These are phyloP conservation scores for Globisporangium irregulare DNA, from an alignment of 352 stramenopile species.

Conservation along the genomic window DNA sequence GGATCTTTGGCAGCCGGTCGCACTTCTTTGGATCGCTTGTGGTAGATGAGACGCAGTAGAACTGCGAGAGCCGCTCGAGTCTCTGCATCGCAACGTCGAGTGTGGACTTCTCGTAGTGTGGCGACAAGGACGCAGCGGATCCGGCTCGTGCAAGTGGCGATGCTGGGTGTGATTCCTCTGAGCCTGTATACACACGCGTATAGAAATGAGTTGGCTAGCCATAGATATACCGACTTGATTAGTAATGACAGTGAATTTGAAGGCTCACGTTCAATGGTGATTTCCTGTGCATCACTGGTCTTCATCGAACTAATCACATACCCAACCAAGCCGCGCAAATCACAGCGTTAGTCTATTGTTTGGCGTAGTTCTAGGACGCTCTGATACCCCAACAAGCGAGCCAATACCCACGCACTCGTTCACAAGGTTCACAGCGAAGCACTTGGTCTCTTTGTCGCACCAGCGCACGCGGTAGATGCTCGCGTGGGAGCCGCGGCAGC, in stretches of 20 bases:
- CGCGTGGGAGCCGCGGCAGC: slow-evolving; percentile 58
- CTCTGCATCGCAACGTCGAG: slow-evolving; percentile 20
- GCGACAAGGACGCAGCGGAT: not conserved
- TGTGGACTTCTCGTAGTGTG: not conserved
- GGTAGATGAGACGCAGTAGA: slow-evolving; percentile 37
- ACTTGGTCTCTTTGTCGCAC: slow-evolving; percentile 45
- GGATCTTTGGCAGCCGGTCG: slow-evolving; percentile 47
- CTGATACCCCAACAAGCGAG: not conserved
- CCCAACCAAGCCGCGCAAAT: not conserved
- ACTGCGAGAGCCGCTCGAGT: slow-evolving; percentile 23
- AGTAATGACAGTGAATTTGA: not conserved
- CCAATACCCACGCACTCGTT: slow-evolving; percentile 48
- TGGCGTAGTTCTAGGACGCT: not conserved
- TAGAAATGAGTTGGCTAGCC: not conserved
- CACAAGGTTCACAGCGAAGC: slow-evolving; percentile 70
- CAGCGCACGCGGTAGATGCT: slow-evolving; percentile 75
- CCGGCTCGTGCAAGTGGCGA: not conserved
- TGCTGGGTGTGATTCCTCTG: not conserved
- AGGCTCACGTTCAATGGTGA: slow-evolving; percentile 3
- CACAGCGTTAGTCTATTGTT: not conserved
- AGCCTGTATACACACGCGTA: not conserved
- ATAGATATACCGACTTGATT: not conserved
- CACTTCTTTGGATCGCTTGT: slow-evolving; percentile 33
- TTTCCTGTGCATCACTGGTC: slow-evolving; percentile 7
- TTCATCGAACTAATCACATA: not conserved